These are phyloP conservation scores for Populus ilicifolia DNA, from an alignment of 345 rosid genomes.

Conservation along the genomic window DNA sequence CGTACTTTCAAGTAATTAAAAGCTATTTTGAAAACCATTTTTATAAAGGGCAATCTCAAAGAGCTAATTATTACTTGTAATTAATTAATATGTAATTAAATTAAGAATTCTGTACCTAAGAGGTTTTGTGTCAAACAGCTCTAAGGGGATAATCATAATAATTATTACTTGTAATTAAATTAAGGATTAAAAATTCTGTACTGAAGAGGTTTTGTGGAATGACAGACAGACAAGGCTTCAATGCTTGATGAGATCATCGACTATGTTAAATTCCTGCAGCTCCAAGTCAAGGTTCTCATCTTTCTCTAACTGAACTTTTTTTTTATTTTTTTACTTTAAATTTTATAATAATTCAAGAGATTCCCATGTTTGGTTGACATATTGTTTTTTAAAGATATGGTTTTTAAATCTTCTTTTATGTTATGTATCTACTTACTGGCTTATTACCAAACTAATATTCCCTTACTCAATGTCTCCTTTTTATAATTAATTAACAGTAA, in stretches of 20 bases:
- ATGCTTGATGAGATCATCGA: slow-evolving; percentile 99
- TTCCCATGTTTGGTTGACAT: neutral
- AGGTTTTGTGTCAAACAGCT: too few species aligned
- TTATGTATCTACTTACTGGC: neutral
- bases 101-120: too few species aligned
- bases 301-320: neutral
- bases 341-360: neutral
- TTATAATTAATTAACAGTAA: neutral
- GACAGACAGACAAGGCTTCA: slow-evolving; percentile 98
- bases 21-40: too few species aligned
- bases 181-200: neutral
- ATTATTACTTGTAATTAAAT: neutral
- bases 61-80: too few species aligned
- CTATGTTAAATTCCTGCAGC: slow-evolving; percentile 97
- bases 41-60: too few species aligned
- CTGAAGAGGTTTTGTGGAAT: slow-evolving; percentile 22
- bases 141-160: neutral
- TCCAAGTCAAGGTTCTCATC: slow-evolving; percentile 83
- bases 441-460: neutral
- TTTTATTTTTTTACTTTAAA: neutral
- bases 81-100: too few species aligned
- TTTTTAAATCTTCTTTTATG: neutral
- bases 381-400: neutral
- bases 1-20: too few species aligned
- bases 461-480: neutral